Percentiles rank a stretch among this genome's conserved stretches.
Conservation (phyloP, 768 basidiomycete genomes). For the Suillus hirtellus region DNA sequence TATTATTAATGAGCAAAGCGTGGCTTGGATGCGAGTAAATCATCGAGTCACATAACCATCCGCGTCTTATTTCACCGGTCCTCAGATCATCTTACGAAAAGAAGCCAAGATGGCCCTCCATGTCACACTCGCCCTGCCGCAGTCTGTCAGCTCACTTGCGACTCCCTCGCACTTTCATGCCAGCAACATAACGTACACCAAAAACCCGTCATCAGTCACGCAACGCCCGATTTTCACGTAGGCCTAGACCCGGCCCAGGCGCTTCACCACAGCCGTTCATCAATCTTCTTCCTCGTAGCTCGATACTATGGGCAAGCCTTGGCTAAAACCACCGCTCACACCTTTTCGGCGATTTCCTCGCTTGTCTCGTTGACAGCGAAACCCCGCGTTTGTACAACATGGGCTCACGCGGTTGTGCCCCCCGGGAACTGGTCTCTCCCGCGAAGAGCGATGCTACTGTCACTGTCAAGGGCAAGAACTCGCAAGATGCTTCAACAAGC, state of each 20-base stretch:
- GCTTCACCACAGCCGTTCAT: too few species aligned
- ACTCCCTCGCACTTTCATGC: neutral
- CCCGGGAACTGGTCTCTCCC: slow-evolving; percentile 1
- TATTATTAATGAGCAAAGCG: too few species aligned
- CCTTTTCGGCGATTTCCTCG: neutral
- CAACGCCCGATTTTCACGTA: neutral
- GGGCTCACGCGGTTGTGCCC: neutral
- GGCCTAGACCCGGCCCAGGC: too few species aligned
- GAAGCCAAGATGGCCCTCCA: too few species aligned
- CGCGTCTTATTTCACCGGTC: too few species aligned
- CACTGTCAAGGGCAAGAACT: neutral
- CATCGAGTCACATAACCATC: too few species aligned
- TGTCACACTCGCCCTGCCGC: neutral
- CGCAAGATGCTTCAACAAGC: neutral
- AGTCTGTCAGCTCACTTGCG: neutral
- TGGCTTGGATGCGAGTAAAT: too few species aligned
- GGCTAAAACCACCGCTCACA: too few species aligned
- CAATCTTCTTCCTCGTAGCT: too few species aligned
- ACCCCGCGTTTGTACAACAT: slow-evolving; percentile 1
- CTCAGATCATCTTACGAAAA: too few species aligned
- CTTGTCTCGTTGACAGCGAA: neutral
- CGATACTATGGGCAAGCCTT: too few species aligned
- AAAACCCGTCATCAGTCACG: too few species aligned
- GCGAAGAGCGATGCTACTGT: slow-evolving; percentile 5
- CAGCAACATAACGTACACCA: neutral